phyloP scores from a whole-genome alignment of 768 basidiomycete genomes.

The Trametes meyenii region DNA sequence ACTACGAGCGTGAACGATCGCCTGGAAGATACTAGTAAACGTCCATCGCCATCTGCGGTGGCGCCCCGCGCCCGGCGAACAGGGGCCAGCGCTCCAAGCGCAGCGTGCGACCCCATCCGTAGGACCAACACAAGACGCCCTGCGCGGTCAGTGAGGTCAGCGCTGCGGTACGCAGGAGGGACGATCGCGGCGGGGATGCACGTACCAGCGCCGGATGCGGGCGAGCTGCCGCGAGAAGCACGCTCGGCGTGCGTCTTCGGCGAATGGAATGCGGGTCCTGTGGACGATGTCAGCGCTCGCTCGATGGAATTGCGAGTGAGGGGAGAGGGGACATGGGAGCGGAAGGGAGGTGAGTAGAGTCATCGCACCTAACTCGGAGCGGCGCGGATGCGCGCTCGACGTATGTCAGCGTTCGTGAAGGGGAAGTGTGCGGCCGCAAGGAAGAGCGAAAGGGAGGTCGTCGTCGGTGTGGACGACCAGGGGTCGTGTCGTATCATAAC shows the following conservation, averaged over 20 bases:
- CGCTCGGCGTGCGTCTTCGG: neutral
- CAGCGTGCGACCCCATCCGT: no score
- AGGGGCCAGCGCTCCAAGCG: no score
- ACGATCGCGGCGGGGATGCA: neutral
- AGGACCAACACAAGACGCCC: neutral
- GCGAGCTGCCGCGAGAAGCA: slow-evolving; percentile 3
- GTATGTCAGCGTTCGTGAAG: slow-evolving; percentile 1
- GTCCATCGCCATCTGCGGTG: no score
- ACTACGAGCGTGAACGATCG: no score
- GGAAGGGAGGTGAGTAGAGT: neutral
- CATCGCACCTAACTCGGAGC: neutral
- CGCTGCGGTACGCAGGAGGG: neutral
- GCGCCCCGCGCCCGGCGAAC: no score
- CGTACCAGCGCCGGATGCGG: neutral
- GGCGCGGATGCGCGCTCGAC: neutral
- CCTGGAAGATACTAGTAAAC: no score
- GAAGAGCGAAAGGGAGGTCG: slow-evolving; percentile 15
- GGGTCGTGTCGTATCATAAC: neutral
- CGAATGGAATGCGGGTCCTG: neutral
- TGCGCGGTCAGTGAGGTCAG: neutral
- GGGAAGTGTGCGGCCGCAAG: slow-evolving; percentile 23
- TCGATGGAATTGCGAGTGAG: neutral
- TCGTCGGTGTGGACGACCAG: neutral
- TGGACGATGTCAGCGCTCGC: neutral
- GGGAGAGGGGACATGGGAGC: neutral